A percentile compares a stretch with the other conserved stretches of the same genome.
phyloP scores from a whole-genome alignment of 2,329 filamentous ascomycete species.

The Gyromitra esculenta region DNA sequence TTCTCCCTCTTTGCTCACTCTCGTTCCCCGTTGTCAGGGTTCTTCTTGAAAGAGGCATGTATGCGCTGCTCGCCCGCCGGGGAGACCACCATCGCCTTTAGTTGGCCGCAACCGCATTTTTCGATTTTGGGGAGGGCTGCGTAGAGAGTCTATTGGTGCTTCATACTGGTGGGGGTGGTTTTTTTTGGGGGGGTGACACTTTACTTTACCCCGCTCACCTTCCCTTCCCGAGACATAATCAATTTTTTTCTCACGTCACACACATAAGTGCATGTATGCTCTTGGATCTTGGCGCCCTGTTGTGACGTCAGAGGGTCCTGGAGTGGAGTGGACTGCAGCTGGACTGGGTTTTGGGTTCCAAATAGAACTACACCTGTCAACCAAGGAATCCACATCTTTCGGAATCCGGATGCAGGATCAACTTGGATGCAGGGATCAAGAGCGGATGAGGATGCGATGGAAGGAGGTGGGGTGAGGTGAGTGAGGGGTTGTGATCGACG shows the following conservation, averaged over 20 bases:
- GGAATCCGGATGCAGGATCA: slow-evolving; percentile 35
- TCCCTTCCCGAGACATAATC: slow-evolving; percentile 42
- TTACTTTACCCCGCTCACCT: slow-evolving; percentile 50
- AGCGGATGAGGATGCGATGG: slow-evolving; percentile 40
- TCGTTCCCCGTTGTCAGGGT: slow-evolving; percentile 1
- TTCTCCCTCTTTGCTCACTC: slow-evolving; percentile 3
- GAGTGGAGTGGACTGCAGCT: slow-evolving; percentile 18
- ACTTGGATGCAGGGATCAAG: slow-evolving; percentile 41
- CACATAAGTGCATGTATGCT: slow-evolving; percentile 24
- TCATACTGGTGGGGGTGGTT: slow-evolving; percentile 21
- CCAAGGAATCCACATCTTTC: slow-evolving; percentile 23
- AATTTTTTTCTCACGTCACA: slow-evolving; percentile 41
- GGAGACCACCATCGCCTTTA: slow-evolving; percentile 16
- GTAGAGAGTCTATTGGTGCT: slow-evolving; percentile 25
- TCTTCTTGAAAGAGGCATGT: slow-evolving; percentile 10
- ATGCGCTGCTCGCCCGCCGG: slow-evolving; percentile 17
- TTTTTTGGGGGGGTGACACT: slow-evolving; percentile 30
- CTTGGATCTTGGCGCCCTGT: slow-evolving; percentile 18
- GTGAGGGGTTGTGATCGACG: slow-evolving; percentile 44
- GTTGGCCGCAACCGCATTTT: slow-evolving; percentile 23
- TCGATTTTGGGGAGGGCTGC: slow-evolving; percentile 3
- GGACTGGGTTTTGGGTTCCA: slow-evolving; percentile 11
- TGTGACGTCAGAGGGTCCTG: slow-evolving; percentile 42
- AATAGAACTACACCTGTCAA: slow-evolving; percentile 29
- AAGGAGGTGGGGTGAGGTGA: slow-evolving; percentile 27